Evolutionary conservation across 768 basidiomycete genomes (phyloP), one percentile per base, ranked within the genome.

Genomic region (Termitomyces bulborhizus): DNA sequence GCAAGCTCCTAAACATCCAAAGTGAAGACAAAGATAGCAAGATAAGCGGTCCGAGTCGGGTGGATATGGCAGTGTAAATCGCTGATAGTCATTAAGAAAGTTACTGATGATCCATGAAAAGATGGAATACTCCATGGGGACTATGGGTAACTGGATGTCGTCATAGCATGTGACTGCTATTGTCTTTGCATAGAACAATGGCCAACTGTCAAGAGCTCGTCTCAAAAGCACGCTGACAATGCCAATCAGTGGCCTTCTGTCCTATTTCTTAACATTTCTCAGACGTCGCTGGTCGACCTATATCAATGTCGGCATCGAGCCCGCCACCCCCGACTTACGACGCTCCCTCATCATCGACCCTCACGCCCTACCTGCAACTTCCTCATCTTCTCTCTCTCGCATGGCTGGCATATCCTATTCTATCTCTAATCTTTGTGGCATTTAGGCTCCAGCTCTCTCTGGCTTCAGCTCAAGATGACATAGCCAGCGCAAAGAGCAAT

Each of bases 351-450:
- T 60, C 67, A 47, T 67, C 75, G 4, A 66, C 72, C 21, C 83
- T 94, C 55, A 85, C 79, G 57, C 90, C 93, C 7, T 95, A 95
- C 69, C 85, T 98, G 47, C 78, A 84, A 60, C 86, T 94, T 36
- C 77, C 84, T 29, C 85, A 95, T 63, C 78, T 93, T 45, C 80
- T 96, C 31, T 92, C 93, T 24, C 81, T 96, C 12, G 80, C 90
- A 66, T 90, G 93, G 87, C 86, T 98, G 39, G 91, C 93, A 8
- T 93, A 92, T 60, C 93, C 93, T 32, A 85, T 97, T 29, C 73
- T 96, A 41, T 95, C 93, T 26, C 83, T 98, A 55, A 68, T 93
- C 60, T 90, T 98, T 65, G 82, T 95, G 68, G 87, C 87, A 34
- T 92, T 93, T 65, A 82, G 91, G 53, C 79, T 97, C 39, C 80